Percentiles rank a stretch among this genome's conserved stretches.
Conservation (phyloP, 1,284 basidiomycete genomes). For the Hypsizygus ulmarius region DNA sequence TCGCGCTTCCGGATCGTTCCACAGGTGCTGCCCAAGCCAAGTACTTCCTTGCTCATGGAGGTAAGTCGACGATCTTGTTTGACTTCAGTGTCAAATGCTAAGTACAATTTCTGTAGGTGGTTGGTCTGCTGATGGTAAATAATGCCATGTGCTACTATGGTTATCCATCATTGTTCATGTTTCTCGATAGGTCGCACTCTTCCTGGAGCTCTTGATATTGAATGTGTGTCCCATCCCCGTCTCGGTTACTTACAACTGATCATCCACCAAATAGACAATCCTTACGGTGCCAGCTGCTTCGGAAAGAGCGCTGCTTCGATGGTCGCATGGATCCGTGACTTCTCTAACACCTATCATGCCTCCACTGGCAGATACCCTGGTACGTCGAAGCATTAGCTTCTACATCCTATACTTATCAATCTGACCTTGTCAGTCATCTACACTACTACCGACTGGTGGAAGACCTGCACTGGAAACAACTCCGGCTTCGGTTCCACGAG, state of each 20-base stretch:
- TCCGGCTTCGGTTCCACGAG: slow-evolving; percentile 46
- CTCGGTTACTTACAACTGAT: neutral
- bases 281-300: slow-evolving; percentile 54
- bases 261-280: slow-evolving; percentile 44
- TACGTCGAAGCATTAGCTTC: slow-evolving; percentile 1
- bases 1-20: slow-evolving; percentile 51
- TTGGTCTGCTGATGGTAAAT: slow-evolving; percentile 54
- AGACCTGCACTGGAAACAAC: slow-evolving; percentile 58
- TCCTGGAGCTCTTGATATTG: slow-evolving; percentile 64
- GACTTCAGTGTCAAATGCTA: slow-evolving; percentile 1
- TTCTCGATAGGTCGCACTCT: slow-evolving; percentile 44
- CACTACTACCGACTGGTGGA: slow-evolving; percentile 68
- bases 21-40: slow-evolving; percentile 59
- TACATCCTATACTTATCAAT: neutral
- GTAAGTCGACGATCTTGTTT: slow-evolving; percentile 27
- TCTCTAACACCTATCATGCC: slow-evolving; percentile 60
- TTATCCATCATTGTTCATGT: neutral
- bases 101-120: slow-evolving; percentile 36
- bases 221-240: slow-evolving; percentile 38
- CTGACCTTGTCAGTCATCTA: slow-evolving; percentile 48
- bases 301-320: slow-evolving; percentile 50
- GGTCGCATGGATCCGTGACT: slow-evolving; percentile 62
- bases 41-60: slow-evolving; percentile 61
- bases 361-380: slow-evolving; percentile 38
- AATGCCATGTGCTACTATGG: neutral